Base-by-base conservation (phyloP, 331 rosid genomes). In the Malus hybrid region DNA sequence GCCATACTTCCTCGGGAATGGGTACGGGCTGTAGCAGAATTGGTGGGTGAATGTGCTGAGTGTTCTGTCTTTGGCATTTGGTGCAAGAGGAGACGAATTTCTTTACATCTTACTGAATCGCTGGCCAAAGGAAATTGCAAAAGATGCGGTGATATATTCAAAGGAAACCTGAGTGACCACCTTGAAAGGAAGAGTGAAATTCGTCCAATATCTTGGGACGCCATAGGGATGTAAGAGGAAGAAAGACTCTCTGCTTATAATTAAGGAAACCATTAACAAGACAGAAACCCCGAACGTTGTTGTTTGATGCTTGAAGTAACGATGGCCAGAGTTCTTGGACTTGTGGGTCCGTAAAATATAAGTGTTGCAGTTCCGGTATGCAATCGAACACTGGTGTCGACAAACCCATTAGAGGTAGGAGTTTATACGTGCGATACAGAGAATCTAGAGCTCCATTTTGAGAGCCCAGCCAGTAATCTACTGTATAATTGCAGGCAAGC, bases 1-100 rank as follows among this genome's bases (percentile, higher is more conserved):
- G 2, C 78, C 80, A 44, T 0, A 8, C 20, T 1, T 3, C n/a
- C 0, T 3, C 1, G 1, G 27, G 56, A 3, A 66, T 32, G 0
- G 12, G 36, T 0, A 56, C 0, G 2, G 74, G 74, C 0, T 55
- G 28, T 1, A 67, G 27, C 0, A 76, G 15, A 5, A 65, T 65
- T 0, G 36, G 52, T 0, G 55, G 73, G 0, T 19, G 3, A 0
- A 48, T 16, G 4, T 29, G 19, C 16, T 7, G 1, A 3, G n/a
- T 2, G 5, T 54, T 71, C 1, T 50, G 4, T 0, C 24, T 0
- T 3, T 74, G 48, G 2, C 39, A 75, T 1, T n/a, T 6, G 0
- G 4, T 7, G 7, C 62, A 74, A 3, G 15, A 1, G 5, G 54
- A 11, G 0, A 75, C 34, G 3, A 24, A 46, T 0, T 5, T 2